A percentile compares a stretch with the other conserved stretches of the same genome.
Evolutionary conservation across 768 basidiomycete species (phyloP).

Genomic region (Phlegmacium glaucopus): DNA sequence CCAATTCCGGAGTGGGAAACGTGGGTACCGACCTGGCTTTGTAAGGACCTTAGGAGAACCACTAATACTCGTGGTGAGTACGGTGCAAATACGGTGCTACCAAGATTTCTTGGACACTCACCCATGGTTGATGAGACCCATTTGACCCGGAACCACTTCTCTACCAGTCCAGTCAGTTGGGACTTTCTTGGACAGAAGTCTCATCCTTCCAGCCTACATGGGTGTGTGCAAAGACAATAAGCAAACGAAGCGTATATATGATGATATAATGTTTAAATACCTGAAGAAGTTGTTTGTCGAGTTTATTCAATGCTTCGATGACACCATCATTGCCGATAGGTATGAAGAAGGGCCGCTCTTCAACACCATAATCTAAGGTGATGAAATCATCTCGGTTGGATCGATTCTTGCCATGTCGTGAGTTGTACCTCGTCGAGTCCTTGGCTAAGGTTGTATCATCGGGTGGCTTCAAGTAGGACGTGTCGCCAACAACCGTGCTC

Average conservation of each 20-base stretch:
- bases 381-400: constrained; percentile 34
- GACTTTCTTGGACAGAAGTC: constrained; percentile 62
- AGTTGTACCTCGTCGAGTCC: constrained; percentile 5
- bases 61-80: constrained; percentile 26
- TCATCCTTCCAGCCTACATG: constrained; percentile 49
- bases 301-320: constrained; percentile 63
- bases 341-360: constrained; percentile 70
- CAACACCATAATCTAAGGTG: constrained; percentile 45
- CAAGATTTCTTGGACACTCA: constrained; percentile 8
- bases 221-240: too few relatives aligned
- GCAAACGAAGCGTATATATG: too few relatives aligned
- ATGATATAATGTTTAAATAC: constrained; percentile 32
- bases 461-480: constrained; percentile 17
- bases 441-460: constrained; percentile 14
- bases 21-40: constrained; percentile 74
- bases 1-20: constrained; percentile 76
- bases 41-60: constrained; percentile 76
- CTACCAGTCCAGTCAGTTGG: constrained; percentile 70
- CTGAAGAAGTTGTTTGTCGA: constrained; percentile 57
- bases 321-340: constrained; percentile 65
- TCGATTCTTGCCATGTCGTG: constrained; percentile 6
- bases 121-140: constrained; percentile 78
- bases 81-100: not conserved
- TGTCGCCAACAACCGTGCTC: constrained; percentile 43
- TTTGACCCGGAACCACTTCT: constrained; percentile 66